Evolutionary conservation across 345 rosid genomes (phyloP), one percentile per base, ranked within the genome.

Genomic region (Pugionium cornutum): DNA sequence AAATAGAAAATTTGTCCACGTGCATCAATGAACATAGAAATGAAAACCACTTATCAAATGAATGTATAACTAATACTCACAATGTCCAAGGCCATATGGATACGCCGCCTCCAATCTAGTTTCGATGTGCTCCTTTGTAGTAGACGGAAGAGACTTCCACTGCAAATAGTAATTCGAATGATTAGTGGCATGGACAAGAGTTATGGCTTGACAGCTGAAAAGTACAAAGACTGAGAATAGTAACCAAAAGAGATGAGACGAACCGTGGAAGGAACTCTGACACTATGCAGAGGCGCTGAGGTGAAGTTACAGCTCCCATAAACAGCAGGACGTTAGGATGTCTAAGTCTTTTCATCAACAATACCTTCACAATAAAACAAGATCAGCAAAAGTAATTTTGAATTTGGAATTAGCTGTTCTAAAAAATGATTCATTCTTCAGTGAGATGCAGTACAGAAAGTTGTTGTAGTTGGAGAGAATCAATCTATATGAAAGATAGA

Each of bases 251-350:
- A 70, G 41, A 69, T 50, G 64, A 69, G 78, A 70, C 47, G 8
- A 56, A 92, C 98, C 98, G 98, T 62, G 98, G 97, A 75, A 92
- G 98, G 81, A 92, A 92, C 82, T 92, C 98, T 25, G 98, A 89
- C 58, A 18, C 18, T 18, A 18, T 18, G 18, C 18, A 18, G 18
- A 18, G 18, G 18, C 18, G 18, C 18, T 18, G 18, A 18, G 18
- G 18, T 18, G 18, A 18, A 18, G 18, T 18, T 18, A 18, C 18
- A 18, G 18, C 18, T 18, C 18, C 18, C 18, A 18, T 18, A 18
- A 18, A 18, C 18, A 18, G 18, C 18, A 18, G 18, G 18, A 18
- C 18, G 18, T 18, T 18, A 18, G 18, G 18, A 18, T 18, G 18
- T 18, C 18, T 18, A 18, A 18, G 18, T 18, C 18, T 18, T 18